A percentile compares a stretch with the other conserved stretches of the same genome.
Evolutionary conservation across 2,329 filamentous ascomycete genomes (phyloP).

Genomic region (Aspergillus ruber): DNA sequence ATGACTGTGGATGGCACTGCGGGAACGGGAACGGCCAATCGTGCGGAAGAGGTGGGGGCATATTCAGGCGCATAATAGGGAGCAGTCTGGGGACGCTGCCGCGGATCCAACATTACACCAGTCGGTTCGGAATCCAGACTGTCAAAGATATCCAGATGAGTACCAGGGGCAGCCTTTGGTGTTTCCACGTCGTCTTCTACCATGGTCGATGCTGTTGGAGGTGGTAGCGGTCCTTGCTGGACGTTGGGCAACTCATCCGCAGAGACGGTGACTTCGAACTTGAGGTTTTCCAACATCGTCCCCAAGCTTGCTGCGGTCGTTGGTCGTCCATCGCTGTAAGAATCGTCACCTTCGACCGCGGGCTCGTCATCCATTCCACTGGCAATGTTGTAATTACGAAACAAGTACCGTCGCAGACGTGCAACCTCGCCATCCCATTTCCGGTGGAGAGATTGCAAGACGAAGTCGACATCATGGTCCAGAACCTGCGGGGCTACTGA

Average conservation of each 20-base stretch:
- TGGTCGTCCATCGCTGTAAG: constrained; percentile 31
- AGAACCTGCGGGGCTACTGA: constrained; percentile 19
- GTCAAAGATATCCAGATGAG: constrained; percentile 16
- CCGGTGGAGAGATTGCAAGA: constrained; percentile 36
- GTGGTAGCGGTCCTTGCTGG: neutral
- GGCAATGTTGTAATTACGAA: constrained; percentile 39
- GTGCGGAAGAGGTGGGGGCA: constrained; percentile 15
- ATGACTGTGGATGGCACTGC: constrained; percentile 19
- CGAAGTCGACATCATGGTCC: constrained; percentile 35
- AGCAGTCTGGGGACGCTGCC: constrained; percentile 21
- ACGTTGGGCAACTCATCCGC: constrained; percentile 17
- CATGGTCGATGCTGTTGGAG: neutral
- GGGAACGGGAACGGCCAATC: constrained; percentile 27
- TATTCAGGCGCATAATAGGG: constrained; percentile 19
- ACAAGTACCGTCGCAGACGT: constrained; percentile 39
- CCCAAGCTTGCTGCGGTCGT: constrained; percentile 32
- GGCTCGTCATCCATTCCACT: constrained; percentile 25
- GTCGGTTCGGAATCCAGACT: constrained; percentile 12
- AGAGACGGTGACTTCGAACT: constrained; percentile 28
- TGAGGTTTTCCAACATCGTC: constrained; percentile 34
- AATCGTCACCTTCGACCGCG: constrained; percentile 21
- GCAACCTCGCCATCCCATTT: constrained; percentile 42
- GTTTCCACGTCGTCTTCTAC: neutral
- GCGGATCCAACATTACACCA: constrained; percentile 6
- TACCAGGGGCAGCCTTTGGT: neutral